Evolutionary conservation across 2,329 filamentous ascomycete genomes (phyloP).

Genomic region (Thelonectria olida): DNA sequence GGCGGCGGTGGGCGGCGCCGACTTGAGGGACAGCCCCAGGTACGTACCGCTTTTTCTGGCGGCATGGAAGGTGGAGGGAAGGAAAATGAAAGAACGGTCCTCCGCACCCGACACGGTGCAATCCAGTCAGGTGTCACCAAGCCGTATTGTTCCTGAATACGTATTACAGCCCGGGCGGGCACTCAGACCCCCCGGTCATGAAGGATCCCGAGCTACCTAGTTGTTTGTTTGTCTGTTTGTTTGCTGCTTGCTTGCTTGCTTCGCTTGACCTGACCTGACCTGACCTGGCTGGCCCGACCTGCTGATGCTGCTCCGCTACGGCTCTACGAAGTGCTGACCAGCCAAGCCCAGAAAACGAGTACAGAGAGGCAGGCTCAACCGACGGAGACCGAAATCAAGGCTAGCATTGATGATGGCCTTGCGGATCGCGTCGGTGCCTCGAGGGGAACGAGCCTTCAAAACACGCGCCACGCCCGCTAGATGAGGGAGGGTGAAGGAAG

Average conservation of each 20-base stretch:
- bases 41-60: neutral
- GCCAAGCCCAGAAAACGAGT: neutral
- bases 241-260: neutral
- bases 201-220: neutral
- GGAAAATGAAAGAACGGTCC: neutral
- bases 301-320: neutral
- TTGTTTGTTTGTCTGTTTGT: neutral
- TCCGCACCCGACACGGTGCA: no score
- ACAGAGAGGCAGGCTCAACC: neutral
- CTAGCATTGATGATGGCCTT: conserved; percentile 11
- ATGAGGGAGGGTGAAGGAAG: conserved; percentile 14
- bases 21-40: no score
- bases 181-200: neutral
- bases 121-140: neutral
- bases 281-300: neutral
- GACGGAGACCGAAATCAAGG: conserved; percentile 18
- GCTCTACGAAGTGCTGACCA: neutral
- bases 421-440: conserved; percentile 12
- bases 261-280: neutral
- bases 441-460: conserved; percentile 13
- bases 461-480: conserved; percentile 15
- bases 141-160: neutral
- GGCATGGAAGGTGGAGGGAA: neutral
- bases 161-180: neutral
- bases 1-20: conserved; percentile 25